These are phyloP conservation scores for Neocucurbitaria cava DNA, from an alignment of 2,329 filamentous ascomycete genomes.

Conservation along the genomic window DNA sequence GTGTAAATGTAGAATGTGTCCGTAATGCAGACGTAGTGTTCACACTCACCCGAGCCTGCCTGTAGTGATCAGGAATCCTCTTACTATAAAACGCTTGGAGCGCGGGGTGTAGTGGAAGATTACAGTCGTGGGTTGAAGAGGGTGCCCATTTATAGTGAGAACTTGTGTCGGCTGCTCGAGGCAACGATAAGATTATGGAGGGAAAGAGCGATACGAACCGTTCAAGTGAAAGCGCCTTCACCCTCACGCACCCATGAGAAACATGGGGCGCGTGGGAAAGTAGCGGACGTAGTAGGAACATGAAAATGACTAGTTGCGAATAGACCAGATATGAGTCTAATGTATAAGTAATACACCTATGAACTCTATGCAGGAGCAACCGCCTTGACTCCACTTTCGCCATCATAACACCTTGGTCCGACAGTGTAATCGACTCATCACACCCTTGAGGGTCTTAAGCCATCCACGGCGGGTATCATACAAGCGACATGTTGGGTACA, in stretches of 20 bases:
- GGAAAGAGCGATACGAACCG: not conserved
- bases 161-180: not conserved
- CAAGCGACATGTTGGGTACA: conserved; percentile 16
- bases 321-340: not conserved
- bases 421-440: conserved; percentile 11
- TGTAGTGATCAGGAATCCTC: too few species aligned
- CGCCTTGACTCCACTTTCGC: not conserved
- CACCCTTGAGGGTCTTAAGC: conserved; percentile 4
- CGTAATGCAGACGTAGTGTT: too few species aligned
- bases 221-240: conserved; percentile 1
- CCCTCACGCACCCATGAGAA: not conserved
- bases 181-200: not conserved
- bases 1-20: too few species aligned
- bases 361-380: not conserved
- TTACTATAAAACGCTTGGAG: too few species aligned
- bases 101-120: not conserved
- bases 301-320: not conserved
- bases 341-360: not conserved
- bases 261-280: not conserved
- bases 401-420: not conserved
- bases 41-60: too few species aligned
- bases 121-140: not conserved
- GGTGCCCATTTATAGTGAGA: not conserved
- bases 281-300: not conserved
- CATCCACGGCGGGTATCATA: conserved; percentile 23